These are phyloP conservation scores for Pulveroboletus sp. DNA, from an alignment of 768 basidiomycete genomes.

Conservation along the genomic window DNA sequence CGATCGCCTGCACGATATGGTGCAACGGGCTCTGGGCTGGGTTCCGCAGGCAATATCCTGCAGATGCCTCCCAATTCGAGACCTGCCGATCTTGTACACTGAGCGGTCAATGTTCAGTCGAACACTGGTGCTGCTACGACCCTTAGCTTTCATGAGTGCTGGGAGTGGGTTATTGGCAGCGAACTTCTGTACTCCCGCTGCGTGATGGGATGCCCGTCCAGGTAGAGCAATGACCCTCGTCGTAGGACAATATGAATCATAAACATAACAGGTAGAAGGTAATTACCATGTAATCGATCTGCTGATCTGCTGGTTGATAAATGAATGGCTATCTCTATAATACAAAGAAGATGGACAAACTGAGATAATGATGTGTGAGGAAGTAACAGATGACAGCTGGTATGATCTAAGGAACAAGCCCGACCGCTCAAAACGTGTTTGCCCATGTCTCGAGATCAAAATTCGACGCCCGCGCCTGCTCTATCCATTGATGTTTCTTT, in stretches of 20 bases:
- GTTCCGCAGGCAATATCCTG: constrained; percentile 1
- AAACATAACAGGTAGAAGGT: too few relatives aligned
- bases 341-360: constrained; percentile 27
- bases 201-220: background rate
- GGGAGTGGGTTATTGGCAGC: background rate
- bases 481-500: constrained; percentile 75
- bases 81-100: constrained; percentile 6
- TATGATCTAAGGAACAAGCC: constrained; percentile 15
- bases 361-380: constrained; percentile 29
- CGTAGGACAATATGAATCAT: background rate
- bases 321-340: constrained; percentile 22
- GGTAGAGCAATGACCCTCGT: background rate
- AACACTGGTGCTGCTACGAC: too few relatives aligned
- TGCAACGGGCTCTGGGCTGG: constrained; percentile 9
- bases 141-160: too few relatives aligned
- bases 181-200: background rate
- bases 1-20: background rate
- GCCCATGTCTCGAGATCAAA: constrained; percentile 81
- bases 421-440: constrained; percentile 51
- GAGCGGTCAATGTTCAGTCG: background rate
- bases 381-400: constrained; percentile 27
- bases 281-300: background rate
- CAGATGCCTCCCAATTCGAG: constrained; percentile 7
- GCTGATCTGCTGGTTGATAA: constrained; percentile 1
- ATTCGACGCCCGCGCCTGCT: constrained; percentile 50